A percentile compares a stretch with the other conserved stretches of the same genome.
Evolutionary conservation across 2,329 filamentous ascomycete genomes (phyloP).

Genomic region (Hypoxylon sp.): DNA sequence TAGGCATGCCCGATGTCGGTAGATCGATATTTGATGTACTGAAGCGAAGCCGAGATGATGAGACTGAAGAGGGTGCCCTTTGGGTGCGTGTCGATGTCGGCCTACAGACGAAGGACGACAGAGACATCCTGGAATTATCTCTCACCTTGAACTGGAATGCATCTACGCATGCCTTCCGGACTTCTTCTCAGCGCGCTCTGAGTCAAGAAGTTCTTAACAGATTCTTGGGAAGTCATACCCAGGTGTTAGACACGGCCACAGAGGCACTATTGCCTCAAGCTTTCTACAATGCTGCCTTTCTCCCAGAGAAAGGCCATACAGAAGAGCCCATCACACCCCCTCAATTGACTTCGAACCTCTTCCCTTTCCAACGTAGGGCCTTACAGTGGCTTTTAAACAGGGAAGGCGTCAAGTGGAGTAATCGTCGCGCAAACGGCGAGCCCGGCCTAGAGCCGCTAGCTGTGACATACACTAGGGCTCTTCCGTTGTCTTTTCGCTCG

Average conservation of each 20-base stretch:
- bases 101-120: conserved; percentile 50
- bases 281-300: conserved; percentile 79
- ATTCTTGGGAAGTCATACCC: conserved; percentile 50
- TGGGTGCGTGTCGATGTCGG: conserved; percentile 55
- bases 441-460: conserved; percentile 50
- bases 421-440: conserved; percentile 31
- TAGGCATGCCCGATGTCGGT: conserved; percentile 34
- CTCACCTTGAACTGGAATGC: conserved; percentile 62
- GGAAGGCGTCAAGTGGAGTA: conserved; percentile 71
- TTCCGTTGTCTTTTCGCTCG: conserved; percentile 62
- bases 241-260: conserved; percentile 20
- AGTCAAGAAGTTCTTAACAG: conserved; percentile 58
- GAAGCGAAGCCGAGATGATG: conserved; percentile 34
- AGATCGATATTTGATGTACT: conserved; percentile 36
- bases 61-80: conserved; percentile 48
- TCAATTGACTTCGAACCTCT: conserved; percentile 67
- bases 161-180: conserved; percentile 56
- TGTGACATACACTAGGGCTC: conserved; percentile 33
- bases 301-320: conserved; percentile 65
- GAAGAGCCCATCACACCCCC: conserved; percentile 59
- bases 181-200: conserved; percentile 49
- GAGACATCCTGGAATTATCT: conserved; percentile 53
- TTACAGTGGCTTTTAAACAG: conserved; percentile 78
- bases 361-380: conserved; percentile 79
- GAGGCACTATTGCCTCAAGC: conserved; percentile 62